These are phyloP conservation scores for Neospermospora avenae DNA, from an alignment of 2,329 filamentous ascomycete genomes.

Conservation along the genomic window DNA sequence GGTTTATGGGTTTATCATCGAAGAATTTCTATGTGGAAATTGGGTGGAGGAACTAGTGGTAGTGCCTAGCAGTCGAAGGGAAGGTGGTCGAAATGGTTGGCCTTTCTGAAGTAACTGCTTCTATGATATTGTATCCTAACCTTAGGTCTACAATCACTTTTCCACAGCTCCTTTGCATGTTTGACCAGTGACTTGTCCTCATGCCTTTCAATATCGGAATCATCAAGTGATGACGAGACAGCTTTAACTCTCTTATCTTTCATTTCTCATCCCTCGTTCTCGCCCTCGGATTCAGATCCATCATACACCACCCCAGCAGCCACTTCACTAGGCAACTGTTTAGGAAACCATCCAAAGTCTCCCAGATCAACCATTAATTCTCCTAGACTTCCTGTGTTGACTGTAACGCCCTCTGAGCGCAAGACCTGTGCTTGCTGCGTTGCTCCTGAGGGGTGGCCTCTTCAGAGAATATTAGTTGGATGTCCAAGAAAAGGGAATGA, in stretches of 20 bases:
- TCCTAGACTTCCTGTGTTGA: constrained; percentile 34
- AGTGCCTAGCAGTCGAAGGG: background rate
- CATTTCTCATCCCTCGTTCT: constrained; percentile 18
- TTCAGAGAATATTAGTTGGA: constrained; percentile 13
- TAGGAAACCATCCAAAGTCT: constrained; percentile 42
- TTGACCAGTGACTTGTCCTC: background rate
- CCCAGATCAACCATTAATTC: constrained; percentile 36
- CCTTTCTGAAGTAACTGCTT: constrained; percentile 18
- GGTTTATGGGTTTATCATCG: constrained; percentile 22
- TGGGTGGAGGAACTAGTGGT: background rate
- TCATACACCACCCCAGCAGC: constrained; percentile 24
- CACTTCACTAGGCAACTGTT: constrained; percentile 33
- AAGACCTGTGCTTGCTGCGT: constrained; percentile 36
- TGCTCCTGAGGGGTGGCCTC: constrained; percentile 35
- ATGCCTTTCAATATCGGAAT: background rate
- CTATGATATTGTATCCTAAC: constrained; percentile 31
- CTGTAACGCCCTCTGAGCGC: constrained; percentile 36
- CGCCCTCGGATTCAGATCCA: constrained; percentile 17
- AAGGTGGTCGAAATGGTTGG: constrained; percentile 3
- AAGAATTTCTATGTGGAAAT: constrained; percentile 22
- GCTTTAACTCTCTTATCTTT: background rate
- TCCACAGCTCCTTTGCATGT: constrained; percentile 11
- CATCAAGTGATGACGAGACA: too few species aligned
- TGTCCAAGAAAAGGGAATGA: background rate
- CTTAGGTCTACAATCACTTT: constrained; percentile 27